phyloP scores from a whole-genome alignment of 2,329 filamentous ascomycete species.

The Hirsutella rhossiliensis region DNA sequence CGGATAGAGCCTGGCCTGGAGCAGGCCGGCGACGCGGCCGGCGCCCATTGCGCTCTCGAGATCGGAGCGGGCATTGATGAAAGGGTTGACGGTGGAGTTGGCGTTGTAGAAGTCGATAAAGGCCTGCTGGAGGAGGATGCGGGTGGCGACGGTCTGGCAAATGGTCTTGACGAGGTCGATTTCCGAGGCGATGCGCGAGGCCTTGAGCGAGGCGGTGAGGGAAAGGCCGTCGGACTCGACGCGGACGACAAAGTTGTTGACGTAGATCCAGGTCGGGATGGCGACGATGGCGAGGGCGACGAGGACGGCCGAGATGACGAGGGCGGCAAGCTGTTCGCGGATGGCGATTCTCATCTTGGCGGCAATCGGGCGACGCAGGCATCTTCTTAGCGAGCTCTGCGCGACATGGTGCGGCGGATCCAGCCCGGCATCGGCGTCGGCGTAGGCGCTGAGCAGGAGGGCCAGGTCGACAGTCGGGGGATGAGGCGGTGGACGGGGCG shows the following conservation, averaged over 20 bases:
- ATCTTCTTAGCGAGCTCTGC: no score
- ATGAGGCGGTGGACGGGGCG: no score
- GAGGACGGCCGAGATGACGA: slow-evolving; percentile 33
- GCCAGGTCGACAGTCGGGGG: no score
- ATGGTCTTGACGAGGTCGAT: slow-evolving; percentile 69
- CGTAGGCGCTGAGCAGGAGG: no score
- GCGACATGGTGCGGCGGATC: no score
- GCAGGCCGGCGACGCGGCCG: slow-evolving; percentile 41
- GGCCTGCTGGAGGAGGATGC: slow-evolving; percentile 44
- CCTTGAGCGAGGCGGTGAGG: slow-evolving; percentile 77
- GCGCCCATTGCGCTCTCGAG: slow-evolving; percentile 57
- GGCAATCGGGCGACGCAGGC: no score
- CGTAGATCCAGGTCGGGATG: slow-evolving; percentile 60
- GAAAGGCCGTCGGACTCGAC: slow-evolving; percentile 51
- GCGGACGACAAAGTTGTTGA: slow-evolving; percentile 39
- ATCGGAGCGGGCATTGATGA: slow-evolving; percentile 48
- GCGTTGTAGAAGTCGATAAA: slow-evolving; percentile 44
- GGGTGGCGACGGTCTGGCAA: slow-evolving; percentile 58
- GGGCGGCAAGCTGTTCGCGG: slow-evolving; percentile 69
- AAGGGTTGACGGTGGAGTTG: slow-evolving; percentile 37
- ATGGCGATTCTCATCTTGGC: slow-evolving; percentile 69
- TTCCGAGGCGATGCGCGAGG: slow-evolving; percentile 67
- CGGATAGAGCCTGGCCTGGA: slow-evolving; percentile 66
- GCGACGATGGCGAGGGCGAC: slow-evolving; percentile 66
- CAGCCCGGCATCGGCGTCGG: no score